Evolutionary conservation across 495 filamentous ascomycete species (phyloP).

Genomic region (Xylaria intraflava): DNA sequence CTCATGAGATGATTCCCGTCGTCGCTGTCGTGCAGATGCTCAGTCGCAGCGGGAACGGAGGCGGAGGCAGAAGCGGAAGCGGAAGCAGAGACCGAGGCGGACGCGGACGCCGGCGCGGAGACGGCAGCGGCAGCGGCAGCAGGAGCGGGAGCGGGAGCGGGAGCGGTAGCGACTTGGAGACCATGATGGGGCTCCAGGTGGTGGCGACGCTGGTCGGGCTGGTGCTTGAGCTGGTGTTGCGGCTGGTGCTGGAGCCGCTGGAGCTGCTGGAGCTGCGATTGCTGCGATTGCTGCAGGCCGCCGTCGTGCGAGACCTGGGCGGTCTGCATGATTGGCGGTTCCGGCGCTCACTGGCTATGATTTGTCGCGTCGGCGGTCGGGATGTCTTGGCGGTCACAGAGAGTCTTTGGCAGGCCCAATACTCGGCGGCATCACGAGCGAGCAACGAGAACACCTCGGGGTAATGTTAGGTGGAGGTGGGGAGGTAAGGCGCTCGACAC

Average conservation of each 20-base stretch:
- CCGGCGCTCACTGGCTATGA: background rate
- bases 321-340: constrained; percentile 14
- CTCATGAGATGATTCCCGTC: constrained; percentile 26
- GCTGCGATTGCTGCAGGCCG: constrained; percentile 3
- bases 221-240: constrained; percentile 17
- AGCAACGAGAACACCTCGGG: constrained; percentile 2
- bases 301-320: constrained; percentile 15
- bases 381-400: constrained; percentile 1
- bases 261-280: constrained; percentile 14
- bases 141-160: constrained; percentile 14
- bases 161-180: background rate
- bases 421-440: constrained; percentile 11
- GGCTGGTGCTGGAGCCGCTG: constrained; percentile 1
- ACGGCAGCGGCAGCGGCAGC: no score
- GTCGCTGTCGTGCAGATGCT: constrained; percentile 21
- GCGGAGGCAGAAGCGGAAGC: constrained; percentile 11
- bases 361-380: background rate
- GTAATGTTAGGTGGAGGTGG: constrained; percentile 10
- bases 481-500: background rate
- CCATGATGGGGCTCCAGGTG: background rate
- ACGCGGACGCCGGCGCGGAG: no score
- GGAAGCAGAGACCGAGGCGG: background rate
- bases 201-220: background rate
- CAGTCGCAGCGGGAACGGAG: constrained; percentile 10
- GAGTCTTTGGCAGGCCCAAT: background rate